Evolutionary conservation across 139 green algal species (phyloP).

Genomic region (Penium margaritaceum): DNA sequence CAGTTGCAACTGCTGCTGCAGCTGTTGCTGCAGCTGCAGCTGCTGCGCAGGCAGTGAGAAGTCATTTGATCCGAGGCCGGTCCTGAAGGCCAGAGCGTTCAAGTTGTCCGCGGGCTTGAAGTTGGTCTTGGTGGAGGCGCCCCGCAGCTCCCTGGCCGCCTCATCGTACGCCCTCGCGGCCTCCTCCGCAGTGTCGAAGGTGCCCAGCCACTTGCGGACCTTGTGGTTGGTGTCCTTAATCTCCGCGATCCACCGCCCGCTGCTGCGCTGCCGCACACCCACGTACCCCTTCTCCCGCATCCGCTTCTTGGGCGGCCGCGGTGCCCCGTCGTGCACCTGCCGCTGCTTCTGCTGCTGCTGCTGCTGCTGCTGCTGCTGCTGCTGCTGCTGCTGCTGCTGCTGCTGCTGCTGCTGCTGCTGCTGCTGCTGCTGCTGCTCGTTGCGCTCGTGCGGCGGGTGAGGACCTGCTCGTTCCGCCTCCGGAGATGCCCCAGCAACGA

Average conservation of each 20-base stretch:
- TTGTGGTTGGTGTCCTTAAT: constrained; percentile 37
- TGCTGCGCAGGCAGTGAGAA: background rate
- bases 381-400: too few relatives aligned
- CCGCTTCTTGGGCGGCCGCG: background rate
- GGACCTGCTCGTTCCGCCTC: too few relatives aligned
- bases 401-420: too few relatives aligned
- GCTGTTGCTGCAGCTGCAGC: background rate
- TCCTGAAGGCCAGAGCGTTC: too few relatives aligned
- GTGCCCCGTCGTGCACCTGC: too few relatives aligned
- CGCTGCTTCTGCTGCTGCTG: too few relatives aligned
- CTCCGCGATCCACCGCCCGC: constrained; percentile 33
- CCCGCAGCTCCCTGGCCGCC: constrained; percentile 33
- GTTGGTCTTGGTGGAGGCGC: constrained; percentile 30
- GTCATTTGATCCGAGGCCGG: too few relatives aligned
- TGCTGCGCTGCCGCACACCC: constrained; percentile 22
- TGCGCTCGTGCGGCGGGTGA: too few relatives aligned
- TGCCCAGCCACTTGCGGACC: constrained; percentile 32
- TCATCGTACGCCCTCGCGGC: constrained; percentile 34
- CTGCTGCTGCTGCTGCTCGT: too few relatives aligned
- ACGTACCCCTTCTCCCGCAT: background rate
- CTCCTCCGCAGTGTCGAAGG: constrained; percentile 30
- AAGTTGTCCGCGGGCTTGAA: constrained; percentile 16
- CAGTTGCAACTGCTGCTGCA: background rate
- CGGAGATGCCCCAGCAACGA: too few relatives aligned
- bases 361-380: too few relatives aligned